phyloP scores from a whole-genome alignment of 2,329 filamentous ascomycete species.

The Thelonectria discophora region DNA sequence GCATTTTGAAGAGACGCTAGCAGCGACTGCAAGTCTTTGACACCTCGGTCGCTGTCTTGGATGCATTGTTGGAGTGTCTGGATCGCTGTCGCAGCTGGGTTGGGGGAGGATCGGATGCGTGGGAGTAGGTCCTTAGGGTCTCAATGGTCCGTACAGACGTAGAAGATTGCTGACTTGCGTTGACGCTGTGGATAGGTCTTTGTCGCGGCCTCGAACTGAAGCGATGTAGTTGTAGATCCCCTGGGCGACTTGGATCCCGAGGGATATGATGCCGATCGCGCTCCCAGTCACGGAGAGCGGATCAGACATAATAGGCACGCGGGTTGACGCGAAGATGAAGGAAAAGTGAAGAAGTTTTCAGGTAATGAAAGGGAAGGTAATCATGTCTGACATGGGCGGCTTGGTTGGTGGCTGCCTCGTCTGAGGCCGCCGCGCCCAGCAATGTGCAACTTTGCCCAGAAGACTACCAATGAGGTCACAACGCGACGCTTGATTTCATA shows the following conservation, averaged over 20 bases:
- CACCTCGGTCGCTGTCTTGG: background rate
- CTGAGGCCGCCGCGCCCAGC: no score
- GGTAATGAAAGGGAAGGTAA: no score
- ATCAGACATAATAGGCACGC: slow-evolving; percentile 5
- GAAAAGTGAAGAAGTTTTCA: background rate
- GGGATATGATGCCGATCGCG: slow-evolving; percentile 12
- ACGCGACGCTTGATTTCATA: no score
- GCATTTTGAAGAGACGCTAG: background rate
- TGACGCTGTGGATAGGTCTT: background rate
- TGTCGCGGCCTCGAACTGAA: slow-evolving; percentile 4
- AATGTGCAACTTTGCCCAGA: no score
- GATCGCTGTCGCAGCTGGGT: background rate
- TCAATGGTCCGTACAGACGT: slow-evolving; percentile 1
- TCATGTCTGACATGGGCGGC: no score
- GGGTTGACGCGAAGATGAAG: background rate
- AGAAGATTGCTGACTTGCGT: background rate
- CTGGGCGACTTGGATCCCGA: slow-evolving; percentile 13
- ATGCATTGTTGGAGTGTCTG: slow-evolving; percentile 9
- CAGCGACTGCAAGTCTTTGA: slow-evolving; percentile 1
- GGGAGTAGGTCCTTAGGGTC: background rate
- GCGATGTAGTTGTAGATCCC: slow-evolving; percentile 4
- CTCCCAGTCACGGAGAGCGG: slow-evolving; percentile 8
- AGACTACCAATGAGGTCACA: no score
- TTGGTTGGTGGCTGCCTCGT: no score
- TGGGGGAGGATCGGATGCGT: background rate